A percentile compares a stretch with the other conserved stretches of the same genome.
phyloP scores from a whole-genome alignment of 1,284 basidiomycete species.

The Marasmius fiardii region DNA sequence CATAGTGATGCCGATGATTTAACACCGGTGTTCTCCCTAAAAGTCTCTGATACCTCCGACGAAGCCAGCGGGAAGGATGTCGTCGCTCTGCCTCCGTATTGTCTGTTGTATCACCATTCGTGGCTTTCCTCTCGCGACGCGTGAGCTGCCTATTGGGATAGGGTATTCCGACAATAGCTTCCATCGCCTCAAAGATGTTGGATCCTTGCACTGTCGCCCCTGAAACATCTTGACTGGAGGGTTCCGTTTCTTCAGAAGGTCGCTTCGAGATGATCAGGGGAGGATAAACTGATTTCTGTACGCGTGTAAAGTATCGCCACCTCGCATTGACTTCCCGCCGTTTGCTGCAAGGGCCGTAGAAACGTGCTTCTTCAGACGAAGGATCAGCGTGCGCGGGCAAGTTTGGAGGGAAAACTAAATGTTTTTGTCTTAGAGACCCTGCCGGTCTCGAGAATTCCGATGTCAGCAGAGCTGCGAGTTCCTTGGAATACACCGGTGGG shows the following conservation, averaged over 20 bases:
- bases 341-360: constrained; percentile 65
- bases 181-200: constrained; percentile 44
- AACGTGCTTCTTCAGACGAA: constrained; percentile 50
- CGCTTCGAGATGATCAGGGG: constrained; percentile 48
- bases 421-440: constrained; percentile 33
- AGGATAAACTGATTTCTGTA: constrained; percentile 53
- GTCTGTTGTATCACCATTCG: not conserved
- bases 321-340: constrained; percentile 70
- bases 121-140: constrained; percentile 26
- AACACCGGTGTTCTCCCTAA: constrained; percentile 57
- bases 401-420: constrained; percentile 47
- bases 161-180: constrained; percentile 39
- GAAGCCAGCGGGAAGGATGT: constrained; percentile 58
- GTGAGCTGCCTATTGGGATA: constrained; percentile 22
- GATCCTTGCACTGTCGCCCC: constrained; percentile 42
- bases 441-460: constrained; percentile 45
- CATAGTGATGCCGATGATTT: constrained; percentile 24
- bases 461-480: constrained; percentile 57
- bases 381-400: constrained; percentile 57
- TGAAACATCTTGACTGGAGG: constrained; percentile 21
- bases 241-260: constrained; percentile 6
- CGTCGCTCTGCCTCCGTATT: constrained; percentile 10
- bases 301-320: constrained; percentile 59
- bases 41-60: constrained; percentile 61
- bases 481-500: constrained; percentile 61